These are phyloP conservation scores for Epichloe amarillans DNA, from an alignment of 2,329 filamentous ascomycete species.

Conservation along the genomic window DNA sequence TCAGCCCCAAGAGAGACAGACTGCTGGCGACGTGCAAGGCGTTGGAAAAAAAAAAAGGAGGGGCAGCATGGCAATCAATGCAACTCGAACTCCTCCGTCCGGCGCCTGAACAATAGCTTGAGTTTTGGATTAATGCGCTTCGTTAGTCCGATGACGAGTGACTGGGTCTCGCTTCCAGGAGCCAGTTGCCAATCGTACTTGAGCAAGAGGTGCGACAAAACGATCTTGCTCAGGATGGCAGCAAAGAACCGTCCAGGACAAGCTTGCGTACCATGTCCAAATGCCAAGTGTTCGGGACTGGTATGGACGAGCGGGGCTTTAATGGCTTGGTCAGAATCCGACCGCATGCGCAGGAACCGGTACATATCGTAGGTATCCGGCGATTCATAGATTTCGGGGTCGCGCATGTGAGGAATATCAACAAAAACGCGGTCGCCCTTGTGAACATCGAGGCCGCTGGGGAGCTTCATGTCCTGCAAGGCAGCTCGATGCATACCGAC, in stretches of 20 bases:
- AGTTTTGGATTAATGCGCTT: slow-evolving; percentile 5
- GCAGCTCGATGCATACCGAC: slow-evolving; percentile 7
- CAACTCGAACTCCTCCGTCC: slow-evolving; percentile 5
- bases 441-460: slow-evolving; percentile 1
- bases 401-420: slow-evolving; percentile 7
- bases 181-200: slow-evolving; percentile 6
- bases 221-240: slow-evolving; percentile 3
- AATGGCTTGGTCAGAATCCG: slow-evolving; percentile 2
- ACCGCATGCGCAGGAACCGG: slow-evolving; percentile 7
- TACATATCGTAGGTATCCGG: slow-evolving; percentile 6
- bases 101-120: slow-evolving; percentile 2
- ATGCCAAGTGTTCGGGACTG: slow-evolving; percentile 6
- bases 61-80: neutral
- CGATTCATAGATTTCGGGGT: slow-evolving; percentile 3
- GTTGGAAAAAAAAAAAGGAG: neutral
- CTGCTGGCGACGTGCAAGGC: neutral
- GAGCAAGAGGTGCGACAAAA: slow-evolving; percentile 6
- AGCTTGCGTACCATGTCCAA: slow-evolving; percentile 6
- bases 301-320: slow-evolving; percentile 6
- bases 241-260: slow-evolving; percentile 7
- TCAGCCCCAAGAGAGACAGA: neutral
- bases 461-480: slow-evolving; percentile 4
- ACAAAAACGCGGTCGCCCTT: slow-evolving; percentile 7
- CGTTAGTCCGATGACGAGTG: slow-evolving; percentile 4
- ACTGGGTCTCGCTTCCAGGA: slow-evolving; percentile 1